phyloP scores from a whole-genome alignment of 331 rosid species.

The Phaseolus coccineus region DNA sequence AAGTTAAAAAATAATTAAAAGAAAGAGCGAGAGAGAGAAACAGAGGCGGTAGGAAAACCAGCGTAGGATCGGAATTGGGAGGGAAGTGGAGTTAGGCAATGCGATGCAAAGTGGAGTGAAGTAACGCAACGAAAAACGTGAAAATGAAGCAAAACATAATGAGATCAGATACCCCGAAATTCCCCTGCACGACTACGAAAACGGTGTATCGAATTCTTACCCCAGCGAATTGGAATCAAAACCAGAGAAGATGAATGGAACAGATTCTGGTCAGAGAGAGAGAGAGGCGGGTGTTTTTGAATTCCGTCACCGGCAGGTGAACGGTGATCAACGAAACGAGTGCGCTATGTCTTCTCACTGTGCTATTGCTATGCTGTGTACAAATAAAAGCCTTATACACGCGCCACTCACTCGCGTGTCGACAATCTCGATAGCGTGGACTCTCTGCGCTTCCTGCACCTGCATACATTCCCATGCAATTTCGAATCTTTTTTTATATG shows the following conservation, averaged over 20 bases:
- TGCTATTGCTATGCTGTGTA: slow-evolving; percentile 18
- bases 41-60: slow-evolving; percentile 23
- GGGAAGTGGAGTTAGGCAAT: background rate
- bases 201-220: slow-evolving; percentile 28
- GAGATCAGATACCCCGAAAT: slow-evolving; percentile 27
- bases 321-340: slow-evolving; percentile 53
- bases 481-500: background rate
- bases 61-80: background rate
- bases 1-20: background rate
- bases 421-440: background rate
- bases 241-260: slow-evolving; percentile 36
- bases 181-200: slow-evolving; percentile 1
- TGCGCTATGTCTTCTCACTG: slow-evolving; percentile 37
- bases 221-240: slow-evolving; percentile 45
- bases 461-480: slow-evolving; percentile 6
- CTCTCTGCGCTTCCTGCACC: slow-evolving; percentile 18
- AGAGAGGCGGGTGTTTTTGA: slow-evolving; percentile 48
- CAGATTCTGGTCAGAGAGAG: slow-evolving; percentile 12
- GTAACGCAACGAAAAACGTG: slow-evolving; percentile 4
- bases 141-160: slow-evolving; percentile 12
- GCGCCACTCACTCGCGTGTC: slow-evolving; percentile 21
- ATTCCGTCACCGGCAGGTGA: slow-evolving; percentile 65
- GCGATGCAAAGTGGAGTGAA: slow-evolving; percentile 16
- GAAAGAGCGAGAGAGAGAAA: background rate
- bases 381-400: background rate